Evolutionary conservation across 352 stramenopile genomes (phyloP).

Genomic region (Globisporangium parvum): DNA sequence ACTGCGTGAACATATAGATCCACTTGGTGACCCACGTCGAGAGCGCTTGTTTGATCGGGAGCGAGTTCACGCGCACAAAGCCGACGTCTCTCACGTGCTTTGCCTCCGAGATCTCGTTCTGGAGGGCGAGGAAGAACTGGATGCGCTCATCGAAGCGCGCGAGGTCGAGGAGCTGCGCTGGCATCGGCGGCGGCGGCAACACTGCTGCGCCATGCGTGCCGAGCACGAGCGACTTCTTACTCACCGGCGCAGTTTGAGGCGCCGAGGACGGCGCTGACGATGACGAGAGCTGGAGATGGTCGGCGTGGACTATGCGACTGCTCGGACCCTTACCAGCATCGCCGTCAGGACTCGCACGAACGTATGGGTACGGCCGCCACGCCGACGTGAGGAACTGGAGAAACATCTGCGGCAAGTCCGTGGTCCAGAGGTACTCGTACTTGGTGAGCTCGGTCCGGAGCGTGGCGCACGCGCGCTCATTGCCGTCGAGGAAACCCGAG

Average conservation of each 20-base stretch:
- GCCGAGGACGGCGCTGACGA: neutral
- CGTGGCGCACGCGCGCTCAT: slow-evolving; percentile 53
- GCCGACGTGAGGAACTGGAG: slow-evolving; percentile 65
- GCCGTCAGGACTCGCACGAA: neutral
- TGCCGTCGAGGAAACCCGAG: slow-evolving; percentile 73
- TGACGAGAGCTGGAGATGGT: slow-evolving; percentile 20
- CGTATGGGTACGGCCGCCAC: slow-evolving; percentile 43
- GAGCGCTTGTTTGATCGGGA: slow-evolving; percentile 93
- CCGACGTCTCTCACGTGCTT: slow-evolving; percentile 85
- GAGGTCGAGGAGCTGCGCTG: slow-evolving; percentile 70
- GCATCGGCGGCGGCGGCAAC: slow-evolving; percentile 43
- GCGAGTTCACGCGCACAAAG: slow-evolving; percentile 89
- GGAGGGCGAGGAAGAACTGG: slow-evolving; percentile 77
- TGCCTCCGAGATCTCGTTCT: slow-evolving; percentile 88
- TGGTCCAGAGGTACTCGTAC: slow-evolving; percentile 92
- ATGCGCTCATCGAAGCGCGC: slow-evolving; percentile 89
- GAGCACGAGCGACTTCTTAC: slow-evolving; percentile 6
- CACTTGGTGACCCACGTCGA: slow-evolving; percentile 94
- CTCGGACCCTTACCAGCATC: neutral
- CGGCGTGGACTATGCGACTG: slow-evolving; percentile 18
- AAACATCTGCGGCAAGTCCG: slow-evolving; percentile 88
- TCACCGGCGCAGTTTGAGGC: neutral
- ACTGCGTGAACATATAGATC: slow-evolving; percentile 93
- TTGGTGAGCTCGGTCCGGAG: slow-evolving; percentile 75
- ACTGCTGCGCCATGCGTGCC: slow-evolving; percentile 1